Evolutionary conservation across 768 basidiomycete genomes (phyloP), one percentile per base, ranked within the genome.

Genomic region (Tylopilus balloui): DNA sequence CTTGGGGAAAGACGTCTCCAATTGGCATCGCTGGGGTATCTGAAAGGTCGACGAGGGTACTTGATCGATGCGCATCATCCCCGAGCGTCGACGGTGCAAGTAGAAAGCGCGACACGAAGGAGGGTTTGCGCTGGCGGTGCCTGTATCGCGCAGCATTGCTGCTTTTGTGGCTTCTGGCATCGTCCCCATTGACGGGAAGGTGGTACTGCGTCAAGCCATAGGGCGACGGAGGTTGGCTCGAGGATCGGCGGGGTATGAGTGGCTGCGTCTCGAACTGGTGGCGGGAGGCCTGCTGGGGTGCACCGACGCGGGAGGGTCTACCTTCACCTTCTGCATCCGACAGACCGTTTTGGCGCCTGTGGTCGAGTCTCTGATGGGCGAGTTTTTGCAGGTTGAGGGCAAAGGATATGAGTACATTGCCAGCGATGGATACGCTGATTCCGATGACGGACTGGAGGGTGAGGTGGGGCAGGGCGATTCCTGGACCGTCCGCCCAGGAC

Each of bases 371-470:
- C 56, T 78, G 76, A 71, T 95, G 93, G 2, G 92, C 92, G 15
- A 95, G 78, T 64, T 96, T 97, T 69, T 98, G 94, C 28, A 88
- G 72, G 69, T 96, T 96, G 54, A 98, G 77, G 14, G 92, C 94
- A 20, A 94, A 77, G 10, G 88, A 89, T 53, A 97, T 92, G 53
- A 96, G 78, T 11, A 93, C 69, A 62, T 95, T 95, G 27, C 93
- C 93, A 8, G 77, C 73, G 47, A 95, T 79, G 4, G 92, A 86
- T 29, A 93, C 81, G 5, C 77, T 74, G 29, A 97, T 94, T 14
- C 94, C 94, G 47, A 90, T 81, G 59, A 78, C 66, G 5, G 81
- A 78, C 45, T 75, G 69, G 13, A 74, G 71, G 15, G 75, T 79
- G 45, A 88, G 65, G 57, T 74, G 70, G 24, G 84, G 84, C 19